Evolutionary conservation across 2,329 filamentous ascomycete species (phyloP).

Genomic region (Ceratocystis eucalypticola): DNA sequence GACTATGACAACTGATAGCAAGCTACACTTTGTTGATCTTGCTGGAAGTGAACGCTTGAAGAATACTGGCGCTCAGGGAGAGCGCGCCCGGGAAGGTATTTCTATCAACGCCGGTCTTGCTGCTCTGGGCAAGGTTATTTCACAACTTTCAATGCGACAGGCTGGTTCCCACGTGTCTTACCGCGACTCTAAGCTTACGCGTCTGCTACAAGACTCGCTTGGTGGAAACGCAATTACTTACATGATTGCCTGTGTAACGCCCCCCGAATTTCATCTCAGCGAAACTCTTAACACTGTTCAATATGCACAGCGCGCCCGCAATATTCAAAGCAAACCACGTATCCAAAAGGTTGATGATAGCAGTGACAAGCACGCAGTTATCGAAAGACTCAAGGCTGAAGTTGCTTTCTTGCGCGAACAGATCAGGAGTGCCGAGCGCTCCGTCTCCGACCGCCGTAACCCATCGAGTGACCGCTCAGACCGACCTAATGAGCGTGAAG

Average conservation of each 20-base stretch:
- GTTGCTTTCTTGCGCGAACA: slow-evolving; percentile 89
- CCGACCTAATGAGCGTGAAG: slow-evolving; percentile 69
- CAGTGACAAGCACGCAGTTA: slow-evolving; percentile 82
- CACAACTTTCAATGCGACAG: slow-evolving; percentile 83
- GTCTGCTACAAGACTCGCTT: slow-evolving; percentile 87
- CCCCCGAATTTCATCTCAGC: slow-evolving; percentile 90
- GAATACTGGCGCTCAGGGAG: slow-evolving; percentile 90
- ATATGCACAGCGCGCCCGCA: slow-evolving; percentile 88
- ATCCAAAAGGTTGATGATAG: slow-evolving; percentile 83
- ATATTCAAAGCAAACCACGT: slow-evolving; percentile 92
- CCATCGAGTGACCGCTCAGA: slow-evolving; percentile 55
- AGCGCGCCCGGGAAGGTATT: slow-evolving; percentile 88
- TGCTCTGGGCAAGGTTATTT: slow-evolving; percentile 93
- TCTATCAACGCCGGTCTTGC: slow-evolving; percentile 95
- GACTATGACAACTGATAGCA: slow-evolving; percentile 85
- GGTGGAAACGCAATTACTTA: slow-evolving; percentile 97
- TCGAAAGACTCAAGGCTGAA: slow-evolving; percentile 86
- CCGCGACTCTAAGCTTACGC: slow-evolving; percentile 91
- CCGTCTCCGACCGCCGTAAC: slow-evolving; percentile 42
- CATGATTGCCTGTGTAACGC: slow-evolving; percentile 98
- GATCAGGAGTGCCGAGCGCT: slow-evolving; percentile 67
- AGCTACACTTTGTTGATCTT: slow-evolving; percentile 95
- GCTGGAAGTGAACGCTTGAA: slow-evolving; percentile 94
- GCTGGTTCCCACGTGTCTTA: slow-evolving; percentile 88
- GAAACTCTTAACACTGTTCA: slow-evolving; percentile 96